Evolutionary conservation across 106 monocot genomes (phyloP), one percentile per base, ranked within the genome.

Genomic region (Acanthochlamys bracteata): DNA sequence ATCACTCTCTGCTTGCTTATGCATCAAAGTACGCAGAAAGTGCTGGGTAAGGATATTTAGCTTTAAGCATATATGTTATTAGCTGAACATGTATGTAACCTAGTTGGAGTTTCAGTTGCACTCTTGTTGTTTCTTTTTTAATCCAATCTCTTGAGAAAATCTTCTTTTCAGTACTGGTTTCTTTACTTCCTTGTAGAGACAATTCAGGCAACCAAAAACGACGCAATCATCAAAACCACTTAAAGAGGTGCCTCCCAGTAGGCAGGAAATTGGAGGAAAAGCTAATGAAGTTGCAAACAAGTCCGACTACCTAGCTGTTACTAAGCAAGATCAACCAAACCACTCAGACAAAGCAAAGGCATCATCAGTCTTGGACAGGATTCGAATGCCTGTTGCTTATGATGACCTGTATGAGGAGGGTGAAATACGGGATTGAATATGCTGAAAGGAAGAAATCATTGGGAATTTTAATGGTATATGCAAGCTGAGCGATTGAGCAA

Each of bases 331-430:
- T 49, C 41, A 57, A 40, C 24, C 61, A 49, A 10, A 66, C 39
- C 24, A 75, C 10, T 4, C 45, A 4, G 53, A 64, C 42, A 40
- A 26, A 21, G 66, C 51, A 14, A 64, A 66, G 20, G 71, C n/a
- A n/a, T n/a, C 47, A 60, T 61, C 71, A 4, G 59, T 75, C 13
- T 42, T 66, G 23, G 66, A 75, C 10, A 80, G 80, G 55, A 71
- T 80, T 9, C 64, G 80, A 45, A 39, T 66, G 17, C 80, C 71
- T 9, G 75, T 80, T 67, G 24, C 57, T 33, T 80, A 80, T 42
- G 75, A 80, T 49, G 80, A 80, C 33, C 61, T 80, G 19, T 62
- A 75, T 16, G 80, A 80, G 69, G 80, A 80, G 71, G 80, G 80
- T 43, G 80, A 80, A 61, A 75, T 80, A 59, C 65, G 59, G 7